These are phyloP conservation scores for Balamuthia mandrillaris DNA, from an alignment of 208 protist species.

Conservation along the genomic window DNA sequence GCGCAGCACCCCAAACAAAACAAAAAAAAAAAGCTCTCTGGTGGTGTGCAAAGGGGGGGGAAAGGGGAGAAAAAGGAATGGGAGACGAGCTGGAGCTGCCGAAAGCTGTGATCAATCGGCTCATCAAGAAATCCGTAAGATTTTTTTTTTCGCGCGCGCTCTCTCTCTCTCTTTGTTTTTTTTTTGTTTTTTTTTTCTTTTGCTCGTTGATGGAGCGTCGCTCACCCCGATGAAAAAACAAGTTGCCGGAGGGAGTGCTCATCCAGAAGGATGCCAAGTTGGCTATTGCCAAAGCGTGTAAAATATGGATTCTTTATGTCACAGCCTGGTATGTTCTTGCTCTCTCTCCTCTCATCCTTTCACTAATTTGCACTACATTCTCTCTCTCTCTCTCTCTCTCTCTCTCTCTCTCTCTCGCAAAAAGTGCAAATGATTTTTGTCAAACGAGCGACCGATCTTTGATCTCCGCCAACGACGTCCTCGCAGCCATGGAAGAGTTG, in stretches of 20 bases:
- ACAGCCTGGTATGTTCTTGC: not conserved
- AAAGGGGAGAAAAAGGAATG: too few relatives aligned
- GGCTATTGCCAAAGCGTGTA: slow-evolving; percentile 8
- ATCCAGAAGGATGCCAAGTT: slow-evolving; percentile 32
- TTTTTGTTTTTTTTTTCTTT: not conserved
- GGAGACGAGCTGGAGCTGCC: slow-evolving; percentile 21
- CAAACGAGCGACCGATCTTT: slow-evolving; percentile 22
- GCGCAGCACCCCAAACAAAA: too few relatives aligned
- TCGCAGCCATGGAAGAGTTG: slow-evolving; percentile 34
- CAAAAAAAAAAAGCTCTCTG: too few relatives aligned
- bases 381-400: not conserved
- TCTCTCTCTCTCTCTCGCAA: not conserved
- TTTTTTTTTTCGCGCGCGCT: not conserved
- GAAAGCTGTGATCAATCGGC: not conserved
- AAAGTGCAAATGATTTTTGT: slow-evolving; percentile 27
- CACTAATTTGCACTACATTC: not conserved
- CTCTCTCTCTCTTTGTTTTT: not conserved
- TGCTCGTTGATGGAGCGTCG: too few relatives aligned
- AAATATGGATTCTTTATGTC: slow-evolving; percentile 34
- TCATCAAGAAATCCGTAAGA: not conserved
- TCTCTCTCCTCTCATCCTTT: not conserved
- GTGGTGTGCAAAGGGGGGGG: too few relatives aligned
- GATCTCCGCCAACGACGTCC: slow-evolving; percentile 34
- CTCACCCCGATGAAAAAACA: too few relatives aligned
- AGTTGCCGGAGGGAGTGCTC: slow-evolving; percentile 25